Evolutionary conservation across 305 asterid species (phyloP), one percentile per base, ranked within the genome.

Genomic region (Rubia peregrina): DNA sequence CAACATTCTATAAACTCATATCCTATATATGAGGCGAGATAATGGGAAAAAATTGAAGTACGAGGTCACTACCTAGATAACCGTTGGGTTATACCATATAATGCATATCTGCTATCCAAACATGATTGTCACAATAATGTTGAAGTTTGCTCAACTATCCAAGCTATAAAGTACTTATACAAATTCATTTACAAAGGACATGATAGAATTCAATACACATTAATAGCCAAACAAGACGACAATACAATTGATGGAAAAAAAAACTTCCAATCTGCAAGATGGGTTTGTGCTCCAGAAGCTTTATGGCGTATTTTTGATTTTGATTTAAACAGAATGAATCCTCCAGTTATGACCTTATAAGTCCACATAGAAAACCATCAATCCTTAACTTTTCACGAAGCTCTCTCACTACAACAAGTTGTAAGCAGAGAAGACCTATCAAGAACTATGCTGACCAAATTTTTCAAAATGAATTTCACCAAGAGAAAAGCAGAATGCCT

Each of bases 341-440:
- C 60, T 1, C 5, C 60, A 4, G 12, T 67, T 0, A 24, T 44
- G 0, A 44, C 2, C 3, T 2, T 66, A 9, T 61, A 48, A 1
- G 0, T 48, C 0, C 46, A 67, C 5, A 22, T 48, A 0, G 1
- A n/a, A 5, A 9, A 17, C 0, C 0, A 48, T 0, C 30, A 67
- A 16, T 6, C 21, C 0, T 0, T 48, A 4, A 4, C 60, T 4
- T 67, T 67, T 13, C n/a, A 14, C 1, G 60, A 67, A 5, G 30
- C 5, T 0, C 0, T 3, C 0, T 0, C 0, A 0, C 5, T 66
- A 0, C 2, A 0, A 2, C 1, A 44, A 19, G 1, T 67, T 7
- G 6, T 49, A 0, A 14, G 30, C 12, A 67, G 9, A 2, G 14
- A 49, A 2, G 1, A 6, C 6, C 5, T 44, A 30, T 22, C 42